These are phyloP conservation scores for Fusarium musae DNA, from an alignment of 2,329 filamentous ascomycete genomes.

Conservation along the genomic window DNA sequence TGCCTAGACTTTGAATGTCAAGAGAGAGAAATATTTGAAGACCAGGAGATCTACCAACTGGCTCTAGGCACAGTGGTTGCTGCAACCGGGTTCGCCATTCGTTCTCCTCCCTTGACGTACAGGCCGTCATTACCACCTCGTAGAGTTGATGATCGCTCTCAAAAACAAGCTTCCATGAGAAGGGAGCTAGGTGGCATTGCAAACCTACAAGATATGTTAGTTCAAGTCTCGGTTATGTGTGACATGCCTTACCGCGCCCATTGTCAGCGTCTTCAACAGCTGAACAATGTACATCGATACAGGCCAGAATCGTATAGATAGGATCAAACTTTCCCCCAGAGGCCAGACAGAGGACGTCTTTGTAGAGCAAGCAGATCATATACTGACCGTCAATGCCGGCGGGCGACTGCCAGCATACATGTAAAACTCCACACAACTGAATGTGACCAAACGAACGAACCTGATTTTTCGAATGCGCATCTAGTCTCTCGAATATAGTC, in stretches of 20 bases:
- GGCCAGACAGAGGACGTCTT: slow-evolving; percentile 81
- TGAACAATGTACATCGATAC: slow-evolving; percentile 73
- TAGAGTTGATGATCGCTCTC: slow-evolving; percentile 80
- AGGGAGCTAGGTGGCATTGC: slow-evolving; percentile 85
- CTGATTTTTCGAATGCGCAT: slow-evolving; percentile 67
- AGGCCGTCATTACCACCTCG: slow-evolving; percentile 88
- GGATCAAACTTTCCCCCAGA: slow-evolving; percentile 71
- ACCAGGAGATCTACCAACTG: slow-evolving; percentile 58
- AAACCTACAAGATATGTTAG: slow-evolving; percentile 66
- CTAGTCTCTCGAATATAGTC: slow-evolving; percentile 54
- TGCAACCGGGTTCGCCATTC: slow-evolving; percentile 81
- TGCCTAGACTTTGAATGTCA: slow-evolving; percentile 78
- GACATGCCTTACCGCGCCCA: slow-evolving; percentile 68
- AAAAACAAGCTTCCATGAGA: slow-evolving; percentile 93
- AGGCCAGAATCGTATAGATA: slow-evolving; percentile 79
- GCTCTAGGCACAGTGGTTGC: slow-evolving; percentile 60
- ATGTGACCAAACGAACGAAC: slow-evolving; percentile 85
- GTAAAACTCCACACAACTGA: slow-evolving; percentile 82
- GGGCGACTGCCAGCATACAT: slow-evolving; percentile 82
- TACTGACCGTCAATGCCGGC: slow-evolving; percentile 79
- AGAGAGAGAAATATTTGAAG: slow-evolving; percentile 73
- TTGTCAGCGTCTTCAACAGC: slow-evolving; percentile 80
- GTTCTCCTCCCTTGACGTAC: slow-evolving; percentile 80
- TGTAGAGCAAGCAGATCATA: slow-evolving; percentile 87
- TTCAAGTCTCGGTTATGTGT: not conserved